Base-by-base conservation (phyloP, 140 eudicot species). In the Erigeron philadelphicus region DNA sequence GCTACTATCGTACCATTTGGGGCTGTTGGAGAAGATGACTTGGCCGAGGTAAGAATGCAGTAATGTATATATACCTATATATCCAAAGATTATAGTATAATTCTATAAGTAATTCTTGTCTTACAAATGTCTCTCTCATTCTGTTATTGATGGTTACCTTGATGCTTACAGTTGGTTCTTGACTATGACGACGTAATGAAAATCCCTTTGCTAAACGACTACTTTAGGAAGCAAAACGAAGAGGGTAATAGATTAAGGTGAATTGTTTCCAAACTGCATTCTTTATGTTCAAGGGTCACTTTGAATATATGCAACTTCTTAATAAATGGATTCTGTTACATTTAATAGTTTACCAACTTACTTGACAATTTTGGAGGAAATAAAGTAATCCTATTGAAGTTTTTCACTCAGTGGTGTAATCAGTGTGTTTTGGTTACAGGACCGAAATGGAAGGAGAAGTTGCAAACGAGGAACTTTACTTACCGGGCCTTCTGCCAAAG, bases 1-100 rank as follows among this genome's bases (percentile, higher is more conserved):
- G 97, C 93, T 21, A 84, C 89, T 21, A 87, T 90, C 40, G 84
- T 90, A 49, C 97, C 97, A 25, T 90, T 90, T 78, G 97, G 97
- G 72, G 90, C 54, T 60, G 71, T 90, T 53, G 97, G 97, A 64
- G 97, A 90, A 77, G 97, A 90, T 74, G 97, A 90, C 60, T 0
- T 90, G 19, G 84, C 78, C 12, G 90, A 87, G 80, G 97, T 90
- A 81, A 75, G 62, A 1, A 58, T 60, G 65, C 61, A 8, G 25
- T 57, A 35, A 73, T 18, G 12, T 68, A 7, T 11, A 68, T 13
- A 16, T 25, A 17, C n/a, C 8, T 67, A 50, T 25, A 35, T 3
- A 17, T n/a, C n/a, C 25, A 21, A 21, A 25, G 13, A 15, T 13
- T 12, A n/a, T n/a, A n/a, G n/a, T 64, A 23, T 11, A 17, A 54